Base-by-base conservation (phyloP, 257 asterid genomes). In the Nicotiana otophora region DNA sequence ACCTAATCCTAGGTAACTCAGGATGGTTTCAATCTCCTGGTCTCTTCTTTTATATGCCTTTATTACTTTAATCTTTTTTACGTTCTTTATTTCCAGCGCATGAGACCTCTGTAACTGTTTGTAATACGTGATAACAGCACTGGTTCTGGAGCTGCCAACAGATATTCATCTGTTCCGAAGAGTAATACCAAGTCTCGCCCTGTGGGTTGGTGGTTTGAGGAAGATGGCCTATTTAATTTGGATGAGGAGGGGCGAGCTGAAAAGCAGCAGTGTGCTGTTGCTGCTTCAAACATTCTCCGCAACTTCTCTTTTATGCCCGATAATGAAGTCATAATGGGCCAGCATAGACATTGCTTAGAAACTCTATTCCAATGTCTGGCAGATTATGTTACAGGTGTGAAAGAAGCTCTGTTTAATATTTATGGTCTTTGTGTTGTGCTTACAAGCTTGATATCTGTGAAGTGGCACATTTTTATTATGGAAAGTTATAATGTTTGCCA, bases 221-320 rank as follows among this genome's bases (percentile, higher is more conserved):
- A 96, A 89, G 99, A 94, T 87, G 98, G 99, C 85, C 88, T 96
- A 83, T 96, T 96, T 87, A 94, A 96, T 86, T 85, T 90, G 65
- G 98, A 94, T 68, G 99, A 94, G 70, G 99, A 92, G 91, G 99
- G 97, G 48, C 93, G 97, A 33, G 87, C 89, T 53, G 99, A 96
- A 83, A 96, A 96, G 88, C 97, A 96, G 87, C 94, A 89, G 34
- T 92, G 93, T 88, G 98, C 99, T 82, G 97, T 92, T 65, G 98
- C 96, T 87, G 99, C 97, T 84, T 96, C 99, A 46, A 96, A 96
- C 81, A 89, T 93, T 83, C 84, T 96, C 36, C 91, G 99, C 69
- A 96, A 96, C 92, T 94, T 96, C 68, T 96, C 99, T 53, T 96
- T 96, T 84, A 96, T 96, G 99, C 92, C 99, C 54, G 98, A 96